Evolutionary conservation across 2,329 filamentous ascomycete species (phyloP).

Genomic region (Talaromyces sp.): DNA sequence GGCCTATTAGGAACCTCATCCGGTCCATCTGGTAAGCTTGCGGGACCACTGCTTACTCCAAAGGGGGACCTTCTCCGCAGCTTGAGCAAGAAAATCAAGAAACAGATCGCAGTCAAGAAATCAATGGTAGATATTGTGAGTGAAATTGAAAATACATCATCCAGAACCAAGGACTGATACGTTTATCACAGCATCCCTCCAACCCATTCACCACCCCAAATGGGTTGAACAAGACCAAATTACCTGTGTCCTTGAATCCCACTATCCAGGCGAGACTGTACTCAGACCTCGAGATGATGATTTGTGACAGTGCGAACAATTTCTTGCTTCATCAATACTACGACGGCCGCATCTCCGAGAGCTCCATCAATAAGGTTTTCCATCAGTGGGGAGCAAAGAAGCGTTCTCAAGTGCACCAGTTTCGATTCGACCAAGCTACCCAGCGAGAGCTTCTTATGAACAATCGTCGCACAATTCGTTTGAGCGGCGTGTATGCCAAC

Average conservation of each 20-base stretch:
- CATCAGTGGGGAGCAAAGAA: slow-evolving; percentile 50
- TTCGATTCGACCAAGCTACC: slow-evolving; percentile 56
- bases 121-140: slow-evolving; percentile 41
- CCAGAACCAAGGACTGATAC: background rate
- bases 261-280: slow-evolving; percentile 48
- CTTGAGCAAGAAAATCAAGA: slow-evolving; percentile 43
- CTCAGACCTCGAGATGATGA: slow-evolving; percentile 50
- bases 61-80: slow-evolving; percentile 30
- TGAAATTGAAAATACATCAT: slow-evolving; percentile 5
- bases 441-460: slow-evolving; percentile 52
- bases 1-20: background rate
- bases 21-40: background rate
- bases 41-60: background rate
- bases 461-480: slow-evolving; percentile 51
- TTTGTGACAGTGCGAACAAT: slow-evolving; percentile 47
- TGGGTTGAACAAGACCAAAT: slow-evolving; percentile 22
- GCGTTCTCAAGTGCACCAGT: slow-evolving; percentile 52
- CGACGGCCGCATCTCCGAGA: slow-evolving; percentile 40
- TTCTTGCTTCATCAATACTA: slow-evolving; percentile 49
- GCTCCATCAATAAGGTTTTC: slow-evolving; percentile 43
- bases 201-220: background rate
- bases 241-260: slow-evolving; percentile 45
- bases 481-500: slow-evolving; percentile 47
- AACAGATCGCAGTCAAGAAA: slow-evolving; percentile 43
- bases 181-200: background rate